A percentile compares a stretch with the other conserved stretches of the same genome.
Evolutionary conservation across 208 protist genomes (phyloP).

Genomic region (Crithidia acanthocephali): DNA sequence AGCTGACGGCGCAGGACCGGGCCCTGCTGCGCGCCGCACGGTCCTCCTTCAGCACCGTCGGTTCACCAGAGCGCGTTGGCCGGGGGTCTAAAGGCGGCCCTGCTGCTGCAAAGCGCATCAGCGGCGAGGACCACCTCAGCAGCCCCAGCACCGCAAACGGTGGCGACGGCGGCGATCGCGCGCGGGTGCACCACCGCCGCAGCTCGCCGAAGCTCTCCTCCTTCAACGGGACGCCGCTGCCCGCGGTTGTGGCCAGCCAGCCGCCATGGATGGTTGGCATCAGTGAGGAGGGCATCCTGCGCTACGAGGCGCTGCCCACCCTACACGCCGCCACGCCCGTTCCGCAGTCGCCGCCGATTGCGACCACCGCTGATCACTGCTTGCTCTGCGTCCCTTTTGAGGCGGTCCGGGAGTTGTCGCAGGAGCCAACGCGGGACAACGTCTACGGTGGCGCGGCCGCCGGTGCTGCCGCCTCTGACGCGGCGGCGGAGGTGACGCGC

Average conservation of each 20-base stretch:
- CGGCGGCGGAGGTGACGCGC: constrained; percentile 9
- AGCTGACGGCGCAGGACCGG: constrained; percentile 1
- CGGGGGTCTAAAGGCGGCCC: not conserved
- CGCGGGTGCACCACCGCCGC: not conserved
- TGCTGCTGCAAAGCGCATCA: not conserved
- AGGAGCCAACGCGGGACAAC: not conserved
- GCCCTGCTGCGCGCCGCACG: constrained; percentile 19
- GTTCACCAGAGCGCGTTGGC: not conserved
- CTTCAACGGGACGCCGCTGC: not conserved
- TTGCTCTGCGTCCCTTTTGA: constrained; percentile 31
- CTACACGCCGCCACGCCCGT: not conserved
- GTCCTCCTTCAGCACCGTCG: not conserved
- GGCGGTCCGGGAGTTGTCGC: not conserved
- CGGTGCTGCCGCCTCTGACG: not conserved
- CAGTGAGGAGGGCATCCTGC: constrained; percentile 32
- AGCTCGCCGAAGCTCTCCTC: not conserved
- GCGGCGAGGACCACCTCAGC: not conserved
- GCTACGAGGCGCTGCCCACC: constrained; percentile 19
- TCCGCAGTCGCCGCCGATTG: constrained; percentile 18
- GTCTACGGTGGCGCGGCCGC: not conserved
- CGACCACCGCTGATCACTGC: constrained; percentile 18
- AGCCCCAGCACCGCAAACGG: too few species aligned
- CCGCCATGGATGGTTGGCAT: constrained; percentile 20
- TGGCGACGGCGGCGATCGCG: not conserved
- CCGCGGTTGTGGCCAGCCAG: not conserved